Evolutionary conservation across 2,329 filamentous ascomycete genomes (phyloP).

Genomic region (Fusarium chlamydosporum): DNA sequence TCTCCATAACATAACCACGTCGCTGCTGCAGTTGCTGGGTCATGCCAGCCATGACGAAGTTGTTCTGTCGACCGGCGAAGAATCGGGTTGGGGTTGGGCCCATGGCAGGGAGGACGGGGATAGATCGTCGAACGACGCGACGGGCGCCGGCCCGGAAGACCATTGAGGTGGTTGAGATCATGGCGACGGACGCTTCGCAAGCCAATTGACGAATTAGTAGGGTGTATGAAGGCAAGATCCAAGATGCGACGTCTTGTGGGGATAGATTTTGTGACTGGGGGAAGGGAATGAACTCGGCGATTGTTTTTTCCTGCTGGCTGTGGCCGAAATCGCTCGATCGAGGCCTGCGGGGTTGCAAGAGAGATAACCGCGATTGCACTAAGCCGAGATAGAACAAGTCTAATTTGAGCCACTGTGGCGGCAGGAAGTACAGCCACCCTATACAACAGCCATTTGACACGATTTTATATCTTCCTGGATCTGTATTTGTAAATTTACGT

Average conservation of each 20-base stretch:
- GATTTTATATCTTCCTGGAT: neutral
- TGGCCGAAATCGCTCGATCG: conserved; percentile 15
- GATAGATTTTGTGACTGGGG: conserved; percentile 8
- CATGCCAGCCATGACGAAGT: conserved; percentile 6
- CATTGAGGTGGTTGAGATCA: conserved; percentile 18
- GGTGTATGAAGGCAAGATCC: neutral
- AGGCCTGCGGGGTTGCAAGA: conserved; percentile 7
- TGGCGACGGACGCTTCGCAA: conserved; percentile 13
- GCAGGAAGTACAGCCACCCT: neutral
- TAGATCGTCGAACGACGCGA: conserved; percentile 17
- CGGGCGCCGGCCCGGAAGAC: conserved; percentile 12
- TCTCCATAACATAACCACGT: conserved; percentile 55
- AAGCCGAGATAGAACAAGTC: neutral
- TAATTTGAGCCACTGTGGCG: neutral
- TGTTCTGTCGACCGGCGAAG: conserved; percentile 14
- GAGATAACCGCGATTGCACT: conserved; percentile 12
- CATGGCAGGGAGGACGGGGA: conserved; percentile 14
- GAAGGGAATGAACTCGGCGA: conserved; percentile 6
- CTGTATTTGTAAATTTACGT: too few species aligned
- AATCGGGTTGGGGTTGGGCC: conserved; percentile 11
- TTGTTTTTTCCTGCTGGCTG: conserved; percentile 23
- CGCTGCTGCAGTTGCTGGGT: conserved; percentile 13
- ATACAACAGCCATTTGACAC: neutral
- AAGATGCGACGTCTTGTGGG: conserved; percentile 17
- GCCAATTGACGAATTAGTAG: conserved; percentile 6